Conservation (phyloP, 192 early-diverging fungal genomes). For the Gaertneriomyces semiglobifer region DNA sequence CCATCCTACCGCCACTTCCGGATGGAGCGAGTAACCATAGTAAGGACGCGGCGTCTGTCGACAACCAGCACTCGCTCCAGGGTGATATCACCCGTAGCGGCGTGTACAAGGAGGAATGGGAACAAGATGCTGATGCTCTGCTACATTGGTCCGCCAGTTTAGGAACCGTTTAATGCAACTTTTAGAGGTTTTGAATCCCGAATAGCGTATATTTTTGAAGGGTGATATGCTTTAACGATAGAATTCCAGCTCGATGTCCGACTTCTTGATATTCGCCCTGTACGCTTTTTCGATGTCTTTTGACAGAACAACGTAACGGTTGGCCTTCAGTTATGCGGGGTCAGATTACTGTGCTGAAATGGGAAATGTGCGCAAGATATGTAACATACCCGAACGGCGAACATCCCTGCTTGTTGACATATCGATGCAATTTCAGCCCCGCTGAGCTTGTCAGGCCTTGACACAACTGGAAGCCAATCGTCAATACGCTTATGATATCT, state of each 20-base stretch:
- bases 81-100: not conserved
- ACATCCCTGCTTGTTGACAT: slow-evolving; percentile 97
- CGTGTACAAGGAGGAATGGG: slow-evolving; percentile 36
- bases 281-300: slow-evolving; percentile 97
- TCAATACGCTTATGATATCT: not conserved
- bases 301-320: slow-evolving; percentile 90
- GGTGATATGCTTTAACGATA: slow-evolving; percentile 66
- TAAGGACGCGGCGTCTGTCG: not conserved
- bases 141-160: slow-evolving; percentile 36
- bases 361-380: not conserved
- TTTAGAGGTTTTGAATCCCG: not conserved
- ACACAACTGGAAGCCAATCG: slow-evolving; percentile 64
- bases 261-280: slow-evolving; percentile 93
- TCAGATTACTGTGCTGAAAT: not conserved
- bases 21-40: not conserved
- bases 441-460: slow-evolving; percentile 91
- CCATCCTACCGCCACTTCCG: not conserved
- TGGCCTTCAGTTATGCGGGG: slow-evolving; percentile 47
- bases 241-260: slow-evolving; percentile 92
- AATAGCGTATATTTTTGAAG: not conserved
- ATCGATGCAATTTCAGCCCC: slow-evolving; percentile 98
- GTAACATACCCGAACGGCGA: slow-evolving; percentile 77
- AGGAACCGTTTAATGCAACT: too few species aligned
- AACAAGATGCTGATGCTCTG: slow-evolving; percentile 40
- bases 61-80: slow-evolving; percentile 5